Evolutionary conservation across 139 green algal species (phyloP).

Genomic region (Prasinococcaceae sp.): DNA sequence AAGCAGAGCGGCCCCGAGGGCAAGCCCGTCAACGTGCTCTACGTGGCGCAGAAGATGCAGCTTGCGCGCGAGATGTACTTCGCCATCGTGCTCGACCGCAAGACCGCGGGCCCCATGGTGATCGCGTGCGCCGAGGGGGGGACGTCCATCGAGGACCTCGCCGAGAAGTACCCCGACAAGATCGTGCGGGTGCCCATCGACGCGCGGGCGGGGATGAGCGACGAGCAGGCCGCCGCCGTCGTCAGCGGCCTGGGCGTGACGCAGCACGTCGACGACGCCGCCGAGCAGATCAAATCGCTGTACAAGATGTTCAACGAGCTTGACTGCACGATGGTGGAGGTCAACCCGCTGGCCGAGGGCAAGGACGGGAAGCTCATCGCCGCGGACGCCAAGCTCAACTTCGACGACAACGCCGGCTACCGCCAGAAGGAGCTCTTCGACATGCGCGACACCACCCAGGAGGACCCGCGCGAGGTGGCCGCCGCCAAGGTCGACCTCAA

Average conservation of each 20-base stretch:
- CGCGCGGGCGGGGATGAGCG: slow-evolving; percentile 64
- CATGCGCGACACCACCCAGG: slow-evolving; percentile 67
- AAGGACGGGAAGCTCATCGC: slow-evolving; percentile 62
- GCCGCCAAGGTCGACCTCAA: slow-evolving; percentile 88
- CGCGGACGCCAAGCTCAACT: slow-evolving; percentile 95
- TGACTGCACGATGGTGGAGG: slow-evolving; percentile 98
- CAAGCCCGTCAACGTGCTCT: slow-evolving; percentile 91
- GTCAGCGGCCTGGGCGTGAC: slow-evolving; percentile 44
- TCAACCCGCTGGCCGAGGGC: slow-evolving; percentile 90
- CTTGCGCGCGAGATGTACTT: slow-evolving; percentile 97
- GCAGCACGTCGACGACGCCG: slow-evolving; percentile 52
- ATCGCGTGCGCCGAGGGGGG: slow-evolving; percentile 57
- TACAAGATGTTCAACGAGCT: slow-evolving; percentile 77
- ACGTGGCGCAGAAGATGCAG: slow-evolving; percentile 82
- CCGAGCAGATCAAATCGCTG: slow-evolving; percentile 72
- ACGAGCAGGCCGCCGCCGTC: slow-evolving; percentile 47
- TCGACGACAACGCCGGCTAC: slow-evolving; percentile 95
- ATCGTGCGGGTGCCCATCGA: slow-evolving; percentile 87
- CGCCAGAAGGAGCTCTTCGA: slow-evolving; percentile 88
- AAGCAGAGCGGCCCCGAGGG: slow-evolving; percentile 71
- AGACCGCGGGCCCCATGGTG: slow-evolving; percentile 32
- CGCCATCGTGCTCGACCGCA: slow-evolving; percentile 87
- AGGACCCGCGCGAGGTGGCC: slow-evolving; percentile 63
- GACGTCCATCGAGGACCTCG: slow-evolving; percentile 94
- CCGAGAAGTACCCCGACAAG: slow-evolving; percentile 92